These are phyloP conservation scores for Alternaria sp. DNA, from an alignment of 2,329 filamentous ascomycete genomes.

Conservation along the genomic window DNA sequence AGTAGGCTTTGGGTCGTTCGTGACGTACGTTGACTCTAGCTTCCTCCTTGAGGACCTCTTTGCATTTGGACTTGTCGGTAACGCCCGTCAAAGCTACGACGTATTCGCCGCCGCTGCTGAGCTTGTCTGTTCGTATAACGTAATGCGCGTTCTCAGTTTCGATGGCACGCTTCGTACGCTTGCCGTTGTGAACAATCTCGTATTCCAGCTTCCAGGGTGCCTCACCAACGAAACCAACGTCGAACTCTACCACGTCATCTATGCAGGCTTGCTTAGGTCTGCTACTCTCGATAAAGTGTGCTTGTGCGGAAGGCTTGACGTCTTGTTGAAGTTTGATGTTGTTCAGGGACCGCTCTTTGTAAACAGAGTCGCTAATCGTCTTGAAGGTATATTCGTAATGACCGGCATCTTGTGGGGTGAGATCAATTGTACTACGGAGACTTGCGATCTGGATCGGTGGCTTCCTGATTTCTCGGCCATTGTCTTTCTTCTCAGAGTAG, in stretches of 20 bases:
- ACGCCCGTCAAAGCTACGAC: constrained; percentile 84
- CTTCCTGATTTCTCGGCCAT: constrained; percentile 61
- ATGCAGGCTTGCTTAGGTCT: constrained; percentile 76
- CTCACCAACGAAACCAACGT: constrained; percentile 80
- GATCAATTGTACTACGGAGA: constrained; percentile 81
- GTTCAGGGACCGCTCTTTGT: constrained; percentile 62
- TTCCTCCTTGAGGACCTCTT: constrained; percentile 84
- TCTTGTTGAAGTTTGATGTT: constrained; percentile 80
- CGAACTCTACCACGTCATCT: constrained; percentile 78
- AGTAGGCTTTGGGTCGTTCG: constrained; percentile 85
- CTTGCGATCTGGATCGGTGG: constrained; percentile 66
- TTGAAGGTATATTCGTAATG: constrained; percentile 87
- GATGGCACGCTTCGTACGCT: constrained; percentile 73
- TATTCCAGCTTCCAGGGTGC: constrained; percentile 90
- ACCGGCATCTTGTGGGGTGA: constrained; percentile 82
- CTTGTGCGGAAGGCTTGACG: constrained; percentile 91
- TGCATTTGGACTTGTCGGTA: constrained; percentile 85
- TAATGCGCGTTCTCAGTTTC: constrained; percentile 70
- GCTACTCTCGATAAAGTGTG: constrained; percentile 68
- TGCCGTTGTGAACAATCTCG: constrained; percentile 89
- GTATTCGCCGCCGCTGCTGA: constrained; percentile 88
- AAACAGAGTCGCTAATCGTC: constrained; percentile 82
- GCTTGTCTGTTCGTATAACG: constrained; percentile 76
- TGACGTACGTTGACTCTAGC: constrained; percentile 85
- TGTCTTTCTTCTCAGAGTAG: constrained; percentile 73